Evolutionary conservation across 1,284 basidiomycete species (phyloP), one percentile per base, ranked within the genome.

Genomic region (Caloboletus firmus): DNA sequence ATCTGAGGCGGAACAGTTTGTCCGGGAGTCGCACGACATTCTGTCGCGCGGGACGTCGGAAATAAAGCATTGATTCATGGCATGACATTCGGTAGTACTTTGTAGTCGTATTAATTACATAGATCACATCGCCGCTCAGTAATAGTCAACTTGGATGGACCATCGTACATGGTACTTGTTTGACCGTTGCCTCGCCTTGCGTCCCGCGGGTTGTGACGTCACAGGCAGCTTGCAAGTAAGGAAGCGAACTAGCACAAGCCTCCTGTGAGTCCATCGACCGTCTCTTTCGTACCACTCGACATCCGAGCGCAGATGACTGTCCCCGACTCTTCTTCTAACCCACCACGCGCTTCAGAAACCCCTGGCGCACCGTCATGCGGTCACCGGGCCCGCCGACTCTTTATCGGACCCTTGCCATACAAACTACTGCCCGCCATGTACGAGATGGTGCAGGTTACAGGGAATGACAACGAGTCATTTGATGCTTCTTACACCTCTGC

Each of bases 391-490:
- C 55, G 69, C 50, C 74, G 83, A 34, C 66, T 81, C 52, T 85
- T 85, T 65, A 71, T 89, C 50, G 86, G 86, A 0, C 83, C 86
- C 2, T 77, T 88, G 74, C 87, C 84, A 13, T 79, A 84, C 61
- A 80, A 76, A 49, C 74, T 81, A 46, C 65, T 81, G 65, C 61
- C 15, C 5, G 34, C 20, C 13, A 59, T 66, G 57, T 58, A 70
- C 45, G 65, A 62, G 37, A 37, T 56, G 20, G 12, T 30, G 11
- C 55, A 50, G 30, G 34, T 37, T 4, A 26, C 53, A 22, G 52
- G 36, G 22, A 44, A 54, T 36, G 69, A 72, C 34, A 71, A 75
- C 24, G 73, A 71, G 8, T 24, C 50, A 24, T 36, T 55, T 32
- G 76, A 79, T 39, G 68, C 54, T 17, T 43, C 83, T 30, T 64